Conservation (phyloP, 2,329 filamentous ascomycete species). For the Curvularia verruculosa region DNA sequence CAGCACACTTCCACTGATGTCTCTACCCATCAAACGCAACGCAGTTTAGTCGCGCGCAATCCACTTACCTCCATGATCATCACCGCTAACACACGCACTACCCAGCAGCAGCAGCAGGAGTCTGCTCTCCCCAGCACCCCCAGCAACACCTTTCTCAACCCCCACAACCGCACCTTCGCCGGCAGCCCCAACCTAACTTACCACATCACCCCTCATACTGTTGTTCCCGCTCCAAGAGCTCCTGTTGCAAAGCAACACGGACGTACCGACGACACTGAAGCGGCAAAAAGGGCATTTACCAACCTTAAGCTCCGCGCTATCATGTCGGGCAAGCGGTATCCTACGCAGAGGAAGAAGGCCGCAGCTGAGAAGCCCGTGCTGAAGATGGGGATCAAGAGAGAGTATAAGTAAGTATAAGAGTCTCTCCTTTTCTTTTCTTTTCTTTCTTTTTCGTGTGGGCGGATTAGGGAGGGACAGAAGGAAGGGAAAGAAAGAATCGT, state of each 20-base stretch:
- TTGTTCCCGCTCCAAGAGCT: no score
- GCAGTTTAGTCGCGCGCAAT: neutral
- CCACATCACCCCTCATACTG: no score
- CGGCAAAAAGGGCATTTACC: conserved; percentile 22
- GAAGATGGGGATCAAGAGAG: conserved; percentile 12
- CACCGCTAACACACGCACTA: neutral
- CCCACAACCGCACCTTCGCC: neutral
- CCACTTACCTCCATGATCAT: no score
- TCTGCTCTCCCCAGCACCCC: neutral
- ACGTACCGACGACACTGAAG: conserved; percentile 22
- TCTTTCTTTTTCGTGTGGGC: no score
- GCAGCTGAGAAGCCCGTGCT: conserved; percentile 15
- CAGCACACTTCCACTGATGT: neutral
- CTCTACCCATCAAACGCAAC: neutral
- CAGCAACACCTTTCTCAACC: neutral
- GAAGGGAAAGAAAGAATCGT: no score
- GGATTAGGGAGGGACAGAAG: neutral
- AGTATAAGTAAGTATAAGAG: conserved; percentile 6
- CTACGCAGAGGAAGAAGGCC: conserved; percentile 15
- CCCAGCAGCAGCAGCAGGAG: neutral
- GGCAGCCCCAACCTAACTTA: neutral
- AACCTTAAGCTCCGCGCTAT: conserved; percentile 29
- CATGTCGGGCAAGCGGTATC: conserved; percentile 18
- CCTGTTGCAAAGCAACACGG: no score
- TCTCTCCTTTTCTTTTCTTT: no score